phyloP scores from a whole-genome alignment of 257 asterid species.

The Parsonsia alboflavescens region DNA sequence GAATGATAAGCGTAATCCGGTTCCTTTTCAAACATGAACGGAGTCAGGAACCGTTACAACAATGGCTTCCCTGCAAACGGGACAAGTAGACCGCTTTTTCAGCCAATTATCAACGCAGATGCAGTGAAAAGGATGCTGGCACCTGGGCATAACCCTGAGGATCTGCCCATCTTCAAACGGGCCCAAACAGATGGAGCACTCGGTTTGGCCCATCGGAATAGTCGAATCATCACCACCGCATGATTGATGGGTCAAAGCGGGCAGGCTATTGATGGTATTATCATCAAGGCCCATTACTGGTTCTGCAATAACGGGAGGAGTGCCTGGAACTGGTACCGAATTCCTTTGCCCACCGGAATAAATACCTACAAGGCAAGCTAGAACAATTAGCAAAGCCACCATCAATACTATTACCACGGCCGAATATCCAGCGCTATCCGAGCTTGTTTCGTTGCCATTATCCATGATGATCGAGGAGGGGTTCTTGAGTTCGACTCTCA shows the following conservation, averaged over 20 bases:
- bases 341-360: neutral
- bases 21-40: too few relatives aligned
- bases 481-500: neutral
- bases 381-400: neutral
- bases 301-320: too few relatives aligned
- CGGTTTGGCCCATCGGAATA: conserved; percentile 3
- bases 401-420: neutral
- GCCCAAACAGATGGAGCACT: conserved; percentile 29
- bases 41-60: too few relatives aligned
- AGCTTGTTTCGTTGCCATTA: neutral
- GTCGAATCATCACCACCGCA: neutral
- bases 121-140: conserved; percentile 22
- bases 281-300: conserved; percentile 19
- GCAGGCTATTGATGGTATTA: conserved; percentile 19
- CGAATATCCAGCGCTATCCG: too few relatives aligned
- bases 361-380: conserved; percentile 12
- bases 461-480: neutral
- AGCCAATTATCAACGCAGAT: conserved; percentile 29
- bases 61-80: conserved; percentile 19
- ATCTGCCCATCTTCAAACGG: conserved; percentile 19
- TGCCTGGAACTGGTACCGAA: too few relatives aligned
- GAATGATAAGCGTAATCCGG: too few relatives aligned
- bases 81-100: conserved; percentile 18
- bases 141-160: conserved; percentile 23
- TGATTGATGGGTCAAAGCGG: conserved; percentile 7